Percentiles rank a stretch among this genome's conserved stretches.
phyloP scores from a whole-genome alignment of 2,329 filamentous ascomycete genomes.

The Aquanectria penicillioides region DNA sequence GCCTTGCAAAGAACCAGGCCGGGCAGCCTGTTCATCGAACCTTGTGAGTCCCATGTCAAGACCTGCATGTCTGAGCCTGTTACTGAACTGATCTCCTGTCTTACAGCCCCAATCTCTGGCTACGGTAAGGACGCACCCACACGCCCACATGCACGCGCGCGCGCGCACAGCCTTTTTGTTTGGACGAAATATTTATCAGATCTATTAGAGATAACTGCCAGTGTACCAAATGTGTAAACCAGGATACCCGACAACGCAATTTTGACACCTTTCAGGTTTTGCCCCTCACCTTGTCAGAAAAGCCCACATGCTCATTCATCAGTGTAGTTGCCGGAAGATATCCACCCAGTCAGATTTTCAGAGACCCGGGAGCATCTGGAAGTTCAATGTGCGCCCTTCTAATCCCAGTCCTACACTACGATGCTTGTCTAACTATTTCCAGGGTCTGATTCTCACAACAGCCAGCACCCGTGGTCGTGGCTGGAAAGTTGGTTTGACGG shows the following conservation, averaged over 20 bases:
- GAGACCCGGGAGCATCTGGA: constrained; percentile 44
- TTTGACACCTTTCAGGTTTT: constrained; percentile 54
- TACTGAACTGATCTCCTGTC: constrained; percentile 18
- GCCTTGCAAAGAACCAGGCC: constrained; percentile 20
- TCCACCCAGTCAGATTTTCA: constrained; percentile 42
- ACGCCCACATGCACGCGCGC: too few relatives aligned
- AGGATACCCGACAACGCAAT: constrained; percentile 54
- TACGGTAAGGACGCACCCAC: constrained; percentile 40
- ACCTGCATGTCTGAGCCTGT: background rate
- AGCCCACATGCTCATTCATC: background rate
- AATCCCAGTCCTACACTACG: background rate
- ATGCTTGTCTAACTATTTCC: background rate
- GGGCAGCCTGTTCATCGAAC: constrained; percentile 17
- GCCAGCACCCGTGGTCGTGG: constrained; percentile 69
- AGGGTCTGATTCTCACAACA: constrained; percentile 78
- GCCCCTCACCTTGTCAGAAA: too few relatives aligned
- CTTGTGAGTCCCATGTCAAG: constrained; percentile 31
- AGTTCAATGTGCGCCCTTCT: constrained; percentile 45
- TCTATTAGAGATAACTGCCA: constrained; percentile 53
- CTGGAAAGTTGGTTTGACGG: constrained; percentile 33
- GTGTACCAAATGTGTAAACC: constrained; percentile 53
- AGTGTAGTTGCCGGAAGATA: constrained; percentile 45
- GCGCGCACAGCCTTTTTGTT: background rate
- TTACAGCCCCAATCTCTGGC: constrained; percentile 42
- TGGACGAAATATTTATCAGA: constrained; percentile 20